phyloP scores from a whole-genome alignment of 768 basidiomycete genomes.

The Gloeopeniophorella convolvens region DNA sequence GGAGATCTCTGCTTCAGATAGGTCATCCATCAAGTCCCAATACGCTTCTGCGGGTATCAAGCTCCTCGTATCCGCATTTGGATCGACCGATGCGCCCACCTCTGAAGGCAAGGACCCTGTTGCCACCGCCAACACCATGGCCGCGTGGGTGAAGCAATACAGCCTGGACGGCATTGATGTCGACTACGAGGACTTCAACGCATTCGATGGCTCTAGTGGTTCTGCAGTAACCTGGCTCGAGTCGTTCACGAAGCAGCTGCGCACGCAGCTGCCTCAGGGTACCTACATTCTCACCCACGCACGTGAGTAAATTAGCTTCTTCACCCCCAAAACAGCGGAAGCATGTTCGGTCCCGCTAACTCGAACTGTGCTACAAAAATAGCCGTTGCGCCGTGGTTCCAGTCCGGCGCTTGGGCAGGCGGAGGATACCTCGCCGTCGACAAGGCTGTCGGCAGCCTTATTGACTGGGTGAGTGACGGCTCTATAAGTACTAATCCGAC shows the following conservation, averaged over 20 bases:
- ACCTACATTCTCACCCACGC: conserved; percentile 34
- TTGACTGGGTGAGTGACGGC: conserved; percentile 35
- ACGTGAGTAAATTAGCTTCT: conserved; percentile 22
- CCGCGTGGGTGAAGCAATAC: conserved; percentile 40
- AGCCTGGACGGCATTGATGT: conserved; percentile 48
- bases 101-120: conserved; percentile 35
- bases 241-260: conserved; percentile 32
- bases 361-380: too few relatives aligned
- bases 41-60: conserved; percentile 53
- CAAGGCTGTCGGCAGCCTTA: conserved; percentile 34
- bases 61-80: conserved; percentile 51
- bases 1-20: conserved; percentile 32
- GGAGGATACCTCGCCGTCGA: conserved; percentile 38
- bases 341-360: too few relatives aligned
- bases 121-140: conserved; percentile 36
- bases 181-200: conserved; percentile 60
- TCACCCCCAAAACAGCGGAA: background rate
- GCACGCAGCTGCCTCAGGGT: conserved; percentile 30
- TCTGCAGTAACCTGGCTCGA: conserved; percentile 43
- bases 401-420: conserved; percentile 29
- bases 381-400: conserved; percentile 25
- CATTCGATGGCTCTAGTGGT: conserved; percentile 46
- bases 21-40: conserved; percentile 37
- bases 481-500: background rate
- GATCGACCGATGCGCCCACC: conserved; percentile 40